Percentiles rank a stretch among this genome's conserved stretches.
Evolutionary conservation across 306 rosid species (phyloP).

Genomic region (Trifolium repens): DNA sequence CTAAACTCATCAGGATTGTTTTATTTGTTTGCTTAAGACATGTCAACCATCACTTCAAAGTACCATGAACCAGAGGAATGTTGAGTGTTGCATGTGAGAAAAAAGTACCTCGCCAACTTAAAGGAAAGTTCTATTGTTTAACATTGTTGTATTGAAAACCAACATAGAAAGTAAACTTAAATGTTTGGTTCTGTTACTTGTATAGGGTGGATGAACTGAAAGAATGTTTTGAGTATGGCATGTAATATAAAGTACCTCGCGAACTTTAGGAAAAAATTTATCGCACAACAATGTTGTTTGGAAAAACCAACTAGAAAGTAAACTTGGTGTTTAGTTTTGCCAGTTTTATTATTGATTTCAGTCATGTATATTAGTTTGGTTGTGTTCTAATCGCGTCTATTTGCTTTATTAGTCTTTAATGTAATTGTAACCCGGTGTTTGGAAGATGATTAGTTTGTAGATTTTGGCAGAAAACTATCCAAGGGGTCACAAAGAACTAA

Average conservation of each 20-base stretch:
- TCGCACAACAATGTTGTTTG: not conserved
- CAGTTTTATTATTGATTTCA: no score
- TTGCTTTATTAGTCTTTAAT: conserved; percentile 7
- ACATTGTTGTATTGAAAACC: no score
- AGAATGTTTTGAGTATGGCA: not conserved
- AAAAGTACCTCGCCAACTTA: no score
- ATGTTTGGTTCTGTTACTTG: no score
- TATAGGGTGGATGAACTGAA: not conserved
- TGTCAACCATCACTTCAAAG: not conserved
- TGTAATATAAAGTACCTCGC: not conserved
- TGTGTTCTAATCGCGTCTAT: not conserved
- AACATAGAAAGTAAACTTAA: no score
- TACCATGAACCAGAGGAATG: no score
- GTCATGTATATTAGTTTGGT: not conserved
- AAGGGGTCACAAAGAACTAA: conserved; percentile 88
- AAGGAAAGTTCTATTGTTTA: no score
- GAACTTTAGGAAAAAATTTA: not conserved
- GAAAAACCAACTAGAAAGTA: not conserved
- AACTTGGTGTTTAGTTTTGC: not conserved
- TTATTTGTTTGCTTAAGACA: not conserved
- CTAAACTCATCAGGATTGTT: not conserved
- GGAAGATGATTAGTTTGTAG: conserved; percentile 56
- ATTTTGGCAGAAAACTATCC: conserved; percentile 93
- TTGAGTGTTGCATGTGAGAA: no score
- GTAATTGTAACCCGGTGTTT: conserved; percentile 17